Base-by-base conservation (phyloP, 257 asterid species). In the Eustoma russellianum region DNA sequence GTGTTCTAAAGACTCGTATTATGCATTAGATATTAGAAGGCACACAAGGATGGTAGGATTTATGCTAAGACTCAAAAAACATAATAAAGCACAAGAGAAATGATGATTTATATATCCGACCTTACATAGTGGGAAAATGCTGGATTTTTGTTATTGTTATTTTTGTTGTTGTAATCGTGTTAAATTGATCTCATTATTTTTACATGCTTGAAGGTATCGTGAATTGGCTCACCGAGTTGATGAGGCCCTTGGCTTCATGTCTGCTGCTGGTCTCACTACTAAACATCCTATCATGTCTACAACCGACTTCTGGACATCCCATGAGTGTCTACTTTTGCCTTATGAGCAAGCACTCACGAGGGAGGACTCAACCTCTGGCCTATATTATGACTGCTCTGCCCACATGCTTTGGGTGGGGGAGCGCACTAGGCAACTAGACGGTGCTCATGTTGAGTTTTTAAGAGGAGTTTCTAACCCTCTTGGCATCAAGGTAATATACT, bases 321-420 rank as follows among this genome's bases (percentile, higher is more conserved):
- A 84, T 12, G 94, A 84, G 64, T 81, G 87, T 69, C 68, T 81
- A 41, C 85, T 78, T 59, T 70, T 84, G 70, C 81, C 85, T 62
- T 84, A 81, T 17, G 91, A 81, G 52, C 94, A 81, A 65, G 85
- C 94, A 38, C 85, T 84, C 15, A 84, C 94, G 0, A 67, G 91
- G 68, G 79, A 76, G 74, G 94, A 84, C 66, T 84, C 94, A 10
- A 84, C 91, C 19, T 74, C 94, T 44, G 94, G 91, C 55, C 73
- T 81, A 41, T 83, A 55, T 56, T 83, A 83, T 33, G 94, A 81
- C 73, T 81, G 90, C 67, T 83, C 94, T 5, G 85, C 91, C 17
- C 94, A 84, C 74, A 79, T 84, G 94, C 50, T 84, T 59, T 84
- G 94, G 94, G 91, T 84, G 34, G 94, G 91, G 53, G 94, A 84